A percentile compares a stretch with the other conserved stretches of the same genome.
Conservation (phyloP, 495 filamentous ascomycete genomes). For the Opeltia flavorubescens region DNA sequence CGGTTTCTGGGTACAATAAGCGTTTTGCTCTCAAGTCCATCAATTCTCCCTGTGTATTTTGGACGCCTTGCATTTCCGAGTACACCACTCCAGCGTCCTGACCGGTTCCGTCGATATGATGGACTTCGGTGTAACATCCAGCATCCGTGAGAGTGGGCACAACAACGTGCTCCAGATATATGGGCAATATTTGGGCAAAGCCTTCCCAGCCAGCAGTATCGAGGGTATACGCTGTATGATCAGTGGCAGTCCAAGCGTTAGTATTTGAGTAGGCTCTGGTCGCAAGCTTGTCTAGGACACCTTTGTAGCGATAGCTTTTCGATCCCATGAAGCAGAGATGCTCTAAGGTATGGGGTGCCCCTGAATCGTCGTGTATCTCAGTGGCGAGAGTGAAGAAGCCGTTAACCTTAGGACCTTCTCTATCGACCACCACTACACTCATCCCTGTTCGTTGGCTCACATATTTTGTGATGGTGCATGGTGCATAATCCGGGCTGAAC, state of each 20-base stretch:
- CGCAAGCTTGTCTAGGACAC: slow-evolving; percentile 83
- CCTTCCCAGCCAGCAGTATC: slow-evolving; percentile 94
- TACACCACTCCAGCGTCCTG: slow-evolving; percentile 97
- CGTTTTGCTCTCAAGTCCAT: slow-evolving; percentile 69
- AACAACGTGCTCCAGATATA: slow-evolving; percentile 92
- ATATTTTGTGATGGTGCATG: slow-evolving; percentile 75
- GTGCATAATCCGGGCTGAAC: slow-evolving; percentile 80
- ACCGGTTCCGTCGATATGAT: slow-evolving; percentile 83
- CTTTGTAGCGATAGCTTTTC: slow-evolving; percentile 85
- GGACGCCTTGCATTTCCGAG: slow-evolving; percentile 94
- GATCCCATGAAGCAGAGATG: slow-evolving; percentile 98
- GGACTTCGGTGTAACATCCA: slow-evolving; percentile 87
- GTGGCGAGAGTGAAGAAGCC: slow-evolving; percentile 94
- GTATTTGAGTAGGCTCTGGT: slow-evolving; percentile 85
- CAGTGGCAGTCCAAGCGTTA: slow-evolving; percentile 88
- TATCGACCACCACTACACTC: slow-evolving; percentile 81
- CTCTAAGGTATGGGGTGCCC: slow-evolving; percentile 89
- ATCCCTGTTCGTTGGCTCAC: slow-evolving; percentile 79
- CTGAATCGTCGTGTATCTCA: slow-evolving; percentile 94
- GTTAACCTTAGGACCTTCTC: slow-evolving; percentile 82
- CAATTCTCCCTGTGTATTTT: slow-evolving; percentile 68
- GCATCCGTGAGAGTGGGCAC: slow-evolving; percentile 84
- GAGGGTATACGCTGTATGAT: slow-evolving; percentile 93
- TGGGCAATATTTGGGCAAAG: slow-evolving; percentile 82
- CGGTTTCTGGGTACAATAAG: slow-evolving; percentile 71